phyloP scores from a whole-genome alignment of 768 basidiomycete genomes.

The Dentipellis fragilis region DNA sequence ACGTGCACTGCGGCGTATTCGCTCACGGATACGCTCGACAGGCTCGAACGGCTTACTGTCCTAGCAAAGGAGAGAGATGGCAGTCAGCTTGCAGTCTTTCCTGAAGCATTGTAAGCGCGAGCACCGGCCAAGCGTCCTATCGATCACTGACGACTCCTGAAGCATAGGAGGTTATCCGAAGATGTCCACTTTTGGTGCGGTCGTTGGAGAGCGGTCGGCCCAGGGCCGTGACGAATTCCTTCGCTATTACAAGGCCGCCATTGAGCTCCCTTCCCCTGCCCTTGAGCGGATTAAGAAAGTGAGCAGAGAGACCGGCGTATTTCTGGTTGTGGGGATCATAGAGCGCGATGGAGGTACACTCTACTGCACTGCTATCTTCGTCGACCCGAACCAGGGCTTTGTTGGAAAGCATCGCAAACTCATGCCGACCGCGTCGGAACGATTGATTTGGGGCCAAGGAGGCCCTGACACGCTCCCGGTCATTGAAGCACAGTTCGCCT shows the following conservation, averaged over 20 bases:
- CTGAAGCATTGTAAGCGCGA: slow-evolving; percentile 43
- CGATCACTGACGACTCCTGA: background rate
- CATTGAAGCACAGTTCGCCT: slow-evolving; percentile 28
- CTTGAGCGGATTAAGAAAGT: slow-evolving; percentile 37
- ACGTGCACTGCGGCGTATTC: slow-evolving; percentile 37
- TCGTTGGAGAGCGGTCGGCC: slow-evolving; percentile 38
- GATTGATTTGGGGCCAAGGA: slow-evolving; percentile 55
- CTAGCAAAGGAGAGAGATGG: slow-evolving; percentile 37
- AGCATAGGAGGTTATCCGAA: slow-evolving; percentile 56
- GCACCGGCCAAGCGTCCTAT: background rate
- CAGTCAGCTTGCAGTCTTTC: slow-evolving; percentile 42
- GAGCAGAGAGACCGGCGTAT: slow-evolving; percentile 37
- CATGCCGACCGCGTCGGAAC: slow-evolving; percentile 50
- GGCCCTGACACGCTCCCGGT: slow-evolving; percentile 46
- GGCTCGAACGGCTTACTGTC: slow-evolving; percentile 35
- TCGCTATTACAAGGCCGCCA: slow-evolving; percentile 42
- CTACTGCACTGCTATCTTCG: slow-evolving; percentile 51
- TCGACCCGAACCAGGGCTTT: slow-evolving; percentile 35
- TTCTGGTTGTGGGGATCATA: slow-evolving; percentile 50
- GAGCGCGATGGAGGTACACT: slow-evolving; percentile 51
- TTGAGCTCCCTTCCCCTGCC: slow-evolving; percentile 45
- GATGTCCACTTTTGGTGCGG: slow-evolving; percentile 40
- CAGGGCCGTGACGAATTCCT: slow-evolving; percentile 52
- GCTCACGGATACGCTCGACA: slow-evolving; percentile 35
- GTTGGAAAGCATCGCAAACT: slow-evolving; percentile 59